These are phyloP conservation scores for Sicyos baderoa DNA, from an alignment of 306 rosid genomes.

Conservation along the genomic window DNA sequence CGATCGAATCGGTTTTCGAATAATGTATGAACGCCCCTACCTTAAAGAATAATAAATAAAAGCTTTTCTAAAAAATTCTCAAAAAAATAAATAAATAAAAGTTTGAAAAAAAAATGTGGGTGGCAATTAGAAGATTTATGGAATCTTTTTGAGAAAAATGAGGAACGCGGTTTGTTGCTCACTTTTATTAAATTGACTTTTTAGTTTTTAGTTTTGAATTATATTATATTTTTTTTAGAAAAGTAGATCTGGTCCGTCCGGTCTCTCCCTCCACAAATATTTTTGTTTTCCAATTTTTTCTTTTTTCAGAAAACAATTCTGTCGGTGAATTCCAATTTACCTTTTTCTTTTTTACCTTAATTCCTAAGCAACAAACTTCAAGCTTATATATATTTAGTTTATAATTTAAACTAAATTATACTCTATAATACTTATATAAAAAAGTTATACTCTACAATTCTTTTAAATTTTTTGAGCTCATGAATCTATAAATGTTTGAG, in stretches of 20 bases:
- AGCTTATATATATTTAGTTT: background rate
- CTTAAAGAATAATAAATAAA: too few relatives aligned
- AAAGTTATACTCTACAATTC: too few relatives aligned
- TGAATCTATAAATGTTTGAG: too few relatives aligned
- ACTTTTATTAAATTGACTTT: constrained; percentile 13
- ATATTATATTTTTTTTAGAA: background rate
- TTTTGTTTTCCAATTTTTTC: background rate
- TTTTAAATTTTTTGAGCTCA: too few relatives aligned
- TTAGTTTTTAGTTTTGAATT: background rate
- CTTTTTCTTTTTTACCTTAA: background rate
- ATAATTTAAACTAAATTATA: background rate
- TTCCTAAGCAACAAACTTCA: background rate
- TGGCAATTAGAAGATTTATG: background rate
- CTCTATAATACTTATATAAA: too few relatives aligned
- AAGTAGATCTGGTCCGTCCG: background rate
- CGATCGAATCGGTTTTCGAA: too few relatives aligned
- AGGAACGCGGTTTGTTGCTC: constrained; percentile 14
- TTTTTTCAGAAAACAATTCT: background rate
- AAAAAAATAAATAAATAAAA: background rate
- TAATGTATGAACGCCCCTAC: too few relatives aligned
- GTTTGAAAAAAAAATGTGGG: too few relatives aligned
- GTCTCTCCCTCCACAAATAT: background rate
- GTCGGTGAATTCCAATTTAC: constrained; percentile 1
- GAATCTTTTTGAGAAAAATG: constrained; percentile 6
- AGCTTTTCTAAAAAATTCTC: too few relatives aligned